Conservation (phyloP, 306 rosid species). For the Carpinus fangiana region DNA sequence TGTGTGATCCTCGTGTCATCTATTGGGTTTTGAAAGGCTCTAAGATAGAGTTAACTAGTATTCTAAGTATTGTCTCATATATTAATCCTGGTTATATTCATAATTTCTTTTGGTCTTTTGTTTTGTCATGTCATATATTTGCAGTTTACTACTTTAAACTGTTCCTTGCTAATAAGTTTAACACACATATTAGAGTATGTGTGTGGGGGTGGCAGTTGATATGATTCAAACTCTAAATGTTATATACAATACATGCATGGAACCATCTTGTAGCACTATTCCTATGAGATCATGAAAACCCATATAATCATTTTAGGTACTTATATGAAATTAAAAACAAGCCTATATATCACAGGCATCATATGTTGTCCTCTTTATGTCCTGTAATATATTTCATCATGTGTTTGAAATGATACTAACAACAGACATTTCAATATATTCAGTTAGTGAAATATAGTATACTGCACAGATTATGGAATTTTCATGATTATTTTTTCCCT, state of each 20-base stretch:
- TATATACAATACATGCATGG: too few species aligned
- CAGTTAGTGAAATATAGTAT: background rate
- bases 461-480: background rate
- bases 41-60: background rate
- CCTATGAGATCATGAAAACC: too few species aligned
- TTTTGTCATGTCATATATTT: background rate
- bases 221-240: too few species aligned
- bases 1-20: background rate
- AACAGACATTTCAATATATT: background rate
- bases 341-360: background rate
- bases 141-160: background rate
- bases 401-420: background rate
- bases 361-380: background rate
- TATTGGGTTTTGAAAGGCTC: background rate
- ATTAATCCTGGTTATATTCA: background rate
- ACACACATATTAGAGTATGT: too few species aligned
- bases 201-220: too few species aligned
- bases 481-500: background rate
- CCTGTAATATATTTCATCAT: background rate
- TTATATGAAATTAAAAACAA: too few species aligned
- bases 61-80: background rate
- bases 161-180: too few species aligned
- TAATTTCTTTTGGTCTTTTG: background rate
- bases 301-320: too few species aligned
- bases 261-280: too few species aligned